Conservation (phyloP, 2,329 filamentous ascomycete species). For the Pezicula rhizophila region DNA sequence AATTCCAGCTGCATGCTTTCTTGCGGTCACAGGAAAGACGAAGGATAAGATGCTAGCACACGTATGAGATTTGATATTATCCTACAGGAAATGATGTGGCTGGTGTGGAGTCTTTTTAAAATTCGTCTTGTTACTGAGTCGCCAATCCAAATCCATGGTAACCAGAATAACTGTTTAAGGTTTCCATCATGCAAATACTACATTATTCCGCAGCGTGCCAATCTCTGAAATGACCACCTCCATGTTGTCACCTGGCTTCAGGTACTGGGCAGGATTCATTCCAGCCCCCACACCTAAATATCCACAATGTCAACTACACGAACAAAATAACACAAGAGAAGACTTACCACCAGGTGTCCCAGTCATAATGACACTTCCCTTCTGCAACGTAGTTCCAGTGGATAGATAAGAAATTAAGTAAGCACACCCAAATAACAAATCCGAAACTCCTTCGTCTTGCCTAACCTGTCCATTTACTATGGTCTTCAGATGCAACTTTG, state of each 20-base stretch:
- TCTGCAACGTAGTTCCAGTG: too few relatives aligned
- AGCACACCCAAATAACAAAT: too few relatives aligned
- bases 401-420: too few relatives aligned
- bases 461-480: too few relatives aligned
- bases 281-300: slow-evolving; percentile 37
- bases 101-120: neutral
- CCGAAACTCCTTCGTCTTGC: too few relatives aligned
- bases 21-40: too few relatives aligned
- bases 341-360: neutral
- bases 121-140: neutral
- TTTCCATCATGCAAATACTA: neutral
- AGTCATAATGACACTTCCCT: too few relatives aligned
- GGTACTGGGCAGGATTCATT: slow-evolving; percentile 26
- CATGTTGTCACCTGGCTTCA: slow-evolving; percentile 12
- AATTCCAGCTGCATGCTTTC: too few relatives aligned
- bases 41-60: too few relatives aligned
- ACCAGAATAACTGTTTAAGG: neutral
- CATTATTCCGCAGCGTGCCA: slow-evolving; percentile 13
- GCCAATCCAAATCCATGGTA: neutral
- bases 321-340: slow-evolving; percentile 30
- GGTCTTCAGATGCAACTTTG: too few relatives aligned
- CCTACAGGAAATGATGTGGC: too few relatives aligned
- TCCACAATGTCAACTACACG: slow-evolving; percentile 32
- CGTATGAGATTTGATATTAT: too few relatives aligned
- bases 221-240: slow-evolving; percentile 13